Base-by-base conservation (phyloP, 768 basidiomycete species). In the Postia placenta region DNA sequence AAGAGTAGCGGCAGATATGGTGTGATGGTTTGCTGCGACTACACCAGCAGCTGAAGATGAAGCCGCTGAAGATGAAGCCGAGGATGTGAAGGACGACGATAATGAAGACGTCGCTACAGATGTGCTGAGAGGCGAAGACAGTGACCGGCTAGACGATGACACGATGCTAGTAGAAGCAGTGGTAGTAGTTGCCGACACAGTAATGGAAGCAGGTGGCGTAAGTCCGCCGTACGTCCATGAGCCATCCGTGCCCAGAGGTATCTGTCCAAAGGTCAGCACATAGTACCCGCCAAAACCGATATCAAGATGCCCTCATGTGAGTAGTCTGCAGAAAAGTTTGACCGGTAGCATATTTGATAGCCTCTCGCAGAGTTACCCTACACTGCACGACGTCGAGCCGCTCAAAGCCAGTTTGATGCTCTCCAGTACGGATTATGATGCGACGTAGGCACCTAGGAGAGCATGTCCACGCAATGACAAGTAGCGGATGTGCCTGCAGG, bases 151-250 rank as follows among this genome's bases (percentile, higher is more conserved):
- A 58, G 57, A 64, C 60, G 61, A 65, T 57, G 48, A 54, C 54
- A 62, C 55, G 19, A 48, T 25, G 14, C 55, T 36, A 11, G 66
- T 24, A 5, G 64, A 51, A 20, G 55, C 52, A 19, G 60, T 42
- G 12, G 48, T 51, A 28, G 24, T 7, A 5, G 38, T 15, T 19
- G 36, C 12, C n/a, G 48, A 49, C 14, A 17, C 17, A 2, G 45
- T 36, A 11, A 33, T n/a, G 4, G 22, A 25, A 11, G 33, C 15
- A n/a, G 87, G 85, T 26, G 81, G 67, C 28, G 84, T 78, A n/a
- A 78, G 69, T 28, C 88, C 88, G 55, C 88, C 89, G 57, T 77
- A 92, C 11, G 78, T 80, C 76, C 81, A 92, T 9, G 79, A 71
- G 26, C 71, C 70, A 48, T 72, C 58, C 2, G 80, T 67, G 39